Conservation (phyloP, 495 filamentous ascomycete genomes). For the Penicillium antarcticum region DNA sequence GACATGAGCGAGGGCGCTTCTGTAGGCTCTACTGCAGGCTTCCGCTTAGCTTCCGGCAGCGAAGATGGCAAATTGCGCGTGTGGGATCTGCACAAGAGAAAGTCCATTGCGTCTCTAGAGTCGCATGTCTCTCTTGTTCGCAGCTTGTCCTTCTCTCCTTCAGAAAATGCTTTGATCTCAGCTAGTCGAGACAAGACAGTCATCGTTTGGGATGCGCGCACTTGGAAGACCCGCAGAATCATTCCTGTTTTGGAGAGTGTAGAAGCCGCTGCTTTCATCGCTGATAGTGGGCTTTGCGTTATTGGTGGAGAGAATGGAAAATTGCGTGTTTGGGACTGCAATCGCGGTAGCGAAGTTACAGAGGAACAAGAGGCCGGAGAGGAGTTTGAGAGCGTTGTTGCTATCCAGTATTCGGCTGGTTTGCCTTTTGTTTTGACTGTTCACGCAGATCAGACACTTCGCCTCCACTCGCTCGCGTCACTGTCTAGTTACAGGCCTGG, state of each 20-base stretch:
- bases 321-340: constrained; percentile 77
- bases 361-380: constrained; percentile 58
- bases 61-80: constrained; percentile 90
- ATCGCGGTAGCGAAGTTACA: constrained; percentile 74
- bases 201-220: constrained; percentile 81
- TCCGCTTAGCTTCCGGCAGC: constrained; percentile 82
- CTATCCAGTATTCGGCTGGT: constrained; percentile 59
- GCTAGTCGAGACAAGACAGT: constrained; percentile 93
- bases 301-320: constrained; percentile 84
- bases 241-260: constrained; percentile 82
- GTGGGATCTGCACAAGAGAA: constrained; percentile 86
- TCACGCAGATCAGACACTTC: constrained; percentile 84
- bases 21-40: constrained; percentile 47
- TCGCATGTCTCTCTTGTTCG: constrained; percentile 92
- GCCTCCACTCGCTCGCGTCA: constrained; percentile 61
- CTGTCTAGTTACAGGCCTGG: constrained; percentile 35
- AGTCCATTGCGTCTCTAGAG: constrained; percentile 72
- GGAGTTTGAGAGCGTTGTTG: constrained; percentile 75
- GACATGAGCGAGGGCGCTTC: constrained; percentile 37
- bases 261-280: constrained; percentile 78
- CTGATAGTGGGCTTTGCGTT: constrained; percentile 64
- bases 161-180: constrained; percentile 75
- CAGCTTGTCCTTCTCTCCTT: constrained; percentile 70
- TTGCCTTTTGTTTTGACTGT: constrained; percentile 72
- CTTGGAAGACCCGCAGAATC: constrained; percentile 79